These are phyloP conservation scores for Aspergillus viridinutans DNA, from an alignment of 2,329 filamentous ascomycete species.

Conservation along the genomic window DNA sequence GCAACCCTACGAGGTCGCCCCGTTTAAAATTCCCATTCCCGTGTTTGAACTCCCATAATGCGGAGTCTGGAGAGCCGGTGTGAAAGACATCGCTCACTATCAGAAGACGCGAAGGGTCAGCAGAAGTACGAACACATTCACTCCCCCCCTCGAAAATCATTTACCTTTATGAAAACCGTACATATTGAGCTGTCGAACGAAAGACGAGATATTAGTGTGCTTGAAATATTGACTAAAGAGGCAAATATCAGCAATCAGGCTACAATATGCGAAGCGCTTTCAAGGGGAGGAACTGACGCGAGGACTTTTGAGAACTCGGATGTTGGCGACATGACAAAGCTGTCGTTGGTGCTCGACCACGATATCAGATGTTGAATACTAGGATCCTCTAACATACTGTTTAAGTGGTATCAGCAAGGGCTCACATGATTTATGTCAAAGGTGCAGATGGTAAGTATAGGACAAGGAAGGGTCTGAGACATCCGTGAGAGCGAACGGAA, in stretches of 20 bases:
- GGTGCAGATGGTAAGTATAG: not conserved
- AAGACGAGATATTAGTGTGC: constrained; percentile 98
- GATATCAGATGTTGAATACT: constrained; percentile 93
- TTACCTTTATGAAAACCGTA: constrained; percentile 98
- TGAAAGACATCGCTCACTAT: constrained; percentile 97
- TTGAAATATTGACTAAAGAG: constrained; percentile 88
- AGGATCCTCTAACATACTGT: constrained; percentile 92
- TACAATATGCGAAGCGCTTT: not conserved
- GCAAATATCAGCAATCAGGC: constrained; percentile 17
- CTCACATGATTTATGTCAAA: not conserved
- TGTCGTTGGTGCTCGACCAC: constrained; percentile 90
- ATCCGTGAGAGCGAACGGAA: not conserved
- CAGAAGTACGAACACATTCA: constrained; percentile 1
- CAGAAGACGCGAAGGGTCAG: constrained; percentile 5
- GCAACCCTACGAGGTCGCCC: constrained; percentile 81
- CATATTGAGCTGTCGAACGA: constrained; percentile 97
- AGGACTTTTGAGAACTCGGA: constrained; percentile 97
- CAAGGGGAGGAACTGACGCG: constrained; percentile 62
- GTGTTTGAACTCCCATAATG: constrained; percentile 98
- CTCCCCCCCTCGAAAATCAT: constrained; percentile 4
- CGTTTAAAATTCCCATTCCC: constrained; percentile 96
- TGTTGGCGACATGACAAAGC: constrained; percentile 97
- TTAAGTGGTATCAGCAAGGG: constrained; percentile 15
- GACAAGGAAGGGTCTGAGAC: not conserved
- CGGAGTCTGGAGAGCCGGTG: constrained; percentile 86